Evolutionary conservation across 2,329 filamentous ascomycete genomes (phyloP), one percentile per base, ranked within the genome.

Genomic region (Graphilbum sp.): DNA sequence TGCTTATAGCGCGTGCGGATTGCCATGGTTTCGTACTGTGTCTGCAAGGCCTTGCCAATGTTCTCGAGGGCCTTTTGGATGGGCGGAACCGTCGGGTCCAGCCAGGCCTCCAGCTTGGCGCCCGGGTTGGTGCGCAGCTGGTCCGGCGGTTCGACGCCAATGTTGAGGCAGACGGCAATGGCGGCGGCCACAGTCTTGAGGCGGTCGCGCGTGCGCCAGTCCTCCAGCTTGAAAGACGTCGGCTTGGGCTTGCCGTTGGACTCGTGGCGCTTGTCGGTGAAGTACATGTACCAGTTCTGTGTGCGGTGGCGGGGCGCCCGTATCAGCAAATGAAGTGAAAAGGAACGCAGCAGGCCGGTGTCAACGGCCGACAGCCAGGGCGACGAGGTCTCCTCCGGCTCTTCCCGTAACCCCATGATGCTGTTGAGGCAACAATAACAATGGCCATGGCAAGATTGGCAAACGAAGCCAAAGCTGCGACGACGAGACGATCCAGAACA

Each of bases 251-350:
- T 85, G 18, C 86, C 90, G 27, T 85, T 88, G 18, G 85, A 90
- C 55, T 96, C 90, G 59, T 98, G 90, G 38, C 88, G 79, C 59
- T 96, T 96, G 59, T 98, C 90, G 45, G 88, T 95, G 58, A 83
- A 98, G 61, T 98, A 98, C 88, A 96, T 96, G 64, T 94, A 96
- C 75, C 93, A 98, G 48, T 85, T 92, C 81, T 94, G 58, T 24
- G 11, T 24, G 21, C 5, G 11, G 21, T 24, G 6, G 21, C 6
- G 19, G 23, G 11, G 13, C 18, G 24, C 11, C 5, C 18, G n/a
- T 18, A 37, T 16, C 23, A 43, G 29, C 11, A 36, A 24, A 11
- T 32, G 30, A 12, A 34, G 12, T n/a, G 19, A 20, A 15, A 34
- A 20, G 36, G 27, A 29, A 40, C 37, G 38, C 16, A 40, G 40